Evolutionary conservation across 2,329 filamentous ascomycete species (phyloP).

Genomic region (Trichophyton schoenleinii): DNA sequence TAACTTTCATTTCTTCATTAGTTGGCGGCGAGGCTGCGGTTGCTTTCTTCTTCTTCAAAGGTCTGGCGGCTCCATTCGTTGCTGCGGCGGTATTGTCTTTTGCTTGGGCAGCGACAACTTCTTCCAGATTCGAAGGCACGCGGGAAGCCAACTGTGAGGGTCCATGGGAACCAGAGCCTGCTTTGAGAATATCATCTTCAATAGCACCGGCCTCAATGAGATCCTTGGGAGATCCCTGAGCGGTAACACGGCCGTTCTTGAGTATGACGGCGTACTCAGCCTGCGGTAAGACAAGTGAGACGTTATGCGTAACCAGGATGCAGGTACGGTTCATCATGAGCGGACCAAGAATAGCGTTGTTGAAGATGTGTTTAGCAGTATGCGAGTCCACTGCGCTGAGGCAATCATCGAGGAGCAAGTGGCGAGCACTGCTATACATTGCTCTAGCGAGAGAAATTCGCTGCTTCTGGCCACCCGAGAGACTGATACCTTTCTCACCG

Average conservation of each 20-base stretch:
- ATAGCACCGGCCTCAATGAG: conserved; percentile 79
- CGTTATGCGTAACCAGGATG: conserved; percentile 90
- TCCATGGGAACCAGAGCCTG: conserved; percentile 54
- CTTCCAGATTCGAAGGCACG: conserved; percentile 61
- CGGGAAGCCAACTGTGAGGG: conserved; percentile 66
- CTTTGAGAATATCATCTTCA: conserved; percentile 72
- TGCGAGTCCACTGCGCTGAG: conserved; percentile 94
- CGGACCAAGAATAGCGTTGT: conserved; percentile 76
- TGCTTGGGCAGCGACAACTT: conserved; percentile 44
- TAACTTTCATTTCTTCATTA: conserved; percentile 63
- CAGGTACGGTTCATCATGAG: conserved; percentile 84
- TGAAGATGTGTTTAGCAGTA: conserved; percentile 96
- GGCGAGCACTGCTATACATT: conserved; percentile 87
- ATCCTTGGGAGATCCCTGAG: conserved; percentile 64
- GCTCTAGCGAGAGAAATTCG: conserved; percentile 92
- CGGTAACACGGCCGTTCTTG: conserved; percentile 68
- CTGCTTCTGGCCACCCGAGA: conserved; percentile 96
- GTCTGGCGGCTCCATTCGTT: conserved; percentile 23
- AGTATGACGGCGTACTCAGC: conserved; percentile 72
- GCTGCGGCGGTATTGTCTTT: conserved; percentile 35
- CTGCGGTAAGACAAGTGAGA: conserved; percentile 70
- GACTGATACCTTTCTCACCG: conserved; percentile 90
- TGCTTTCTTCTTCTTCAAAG: conserved; percentile 30
- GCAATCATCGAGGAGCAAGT: conserved; percentile 86
- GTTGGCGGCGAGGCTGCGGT: conserved; percentile 32